Base-by-base conservation (phyloP, 2,329 filamentous ascomycete species). In the Aspergillus quadrilineatus region DNA sequence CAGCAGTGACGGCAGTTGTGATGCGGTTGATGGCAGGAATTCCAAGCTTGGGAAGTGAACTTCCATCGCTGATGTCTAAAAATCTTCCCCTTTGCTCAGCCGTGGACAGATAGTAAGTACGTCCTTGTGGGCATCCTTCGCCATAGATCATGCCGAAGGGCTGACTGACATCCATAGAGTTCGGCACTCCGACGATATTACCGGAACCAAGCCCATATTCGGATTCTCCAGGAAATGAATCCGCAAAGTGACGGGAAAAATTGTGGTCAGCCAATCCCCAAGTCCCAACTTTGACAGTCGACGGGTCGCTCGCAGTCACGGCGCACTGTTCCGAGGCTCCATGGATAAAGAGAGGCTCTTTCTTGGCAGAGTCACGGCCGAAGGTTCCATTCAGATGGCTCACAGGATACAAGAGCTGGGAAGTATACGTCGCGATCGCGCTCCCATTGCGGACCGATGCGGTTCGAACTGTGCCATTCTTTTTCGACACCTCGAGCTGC, bases 151-250 rank as follows among this genome's bases (percentile, higher is more conserved):
- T 84, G 7, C 93, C 93, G 69, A 89, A 92, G 7, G 85, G 83
- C 65, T 93, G 89, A 68, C 92, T 96, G 36, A 96, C 84, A 69
- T 96, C 92, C 88, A 97, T 92, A 36, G 89, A 84, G 67, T 97
- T 97, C 1, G 90, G 89, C 26, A 87, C 78, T 14, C 89, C 90
- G 8, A 91, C 86, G 50, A 86, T 70, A 41, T 90, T 87, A 4
- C 91, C 92, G 32, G 90, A 80, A 4, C 89, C 91, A 49, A 92
- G 72, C 3, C 93, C 93, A 73, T 89, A 96, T 34, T 87, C 86
- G 15, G 85, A 78, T 57, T 92, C 82, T 6, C 88, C 86, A 3
- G 89, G 86, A 63, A 88, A 88, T 34, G 88, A 80, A 62, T 96
- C 91, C 4, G 88, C 82, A 61, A 96, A 88, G 67, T 95, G 91